Base-by-base conservation (phyloP, 345 rosid species). In the Firmiana major region DNA sequence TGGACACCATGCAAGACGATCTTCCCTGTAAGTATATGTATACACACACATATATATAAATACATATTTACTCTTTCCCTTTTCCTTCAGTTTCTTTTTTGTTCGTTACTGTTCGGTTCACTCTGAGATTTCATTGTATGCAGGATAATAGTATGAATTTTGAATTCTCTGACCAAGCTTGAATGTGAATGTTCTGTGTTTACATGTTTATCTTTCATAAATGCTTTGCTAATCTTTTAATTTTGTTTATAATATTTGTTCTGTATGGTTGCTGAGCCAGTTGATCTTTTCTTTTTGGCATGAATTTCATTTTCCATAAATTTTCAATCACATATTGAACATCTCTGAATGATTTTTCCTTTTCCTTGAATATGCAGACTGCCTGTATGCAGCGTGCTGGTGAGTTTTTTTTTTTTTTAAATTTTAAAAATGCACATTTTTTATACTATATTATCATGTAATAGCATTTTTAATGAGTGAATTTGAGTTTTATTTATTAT, bases 1-100 rank as follows among this genome's bases (percentile, higher is more conserved):
- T 57, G 69, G 34, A 66, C 63, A 53, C 89, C 74, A 28, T 79
- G 24, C 3, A 9, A 12, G 83, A 73, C 8, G 88, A 88, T 74
- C 24, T 75, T 77, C 82, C 84, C 12, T 86, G 91, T 88, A 38
- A 38, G 34, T 31, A 3, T 31, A 3, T 31, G 34, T 31, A 3
- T n/a, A n/a, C n/a, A n/a, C n/a, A n/a, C n/a, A n/a, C n/a, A 31
- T 31, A 31, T 31, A 31, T 31, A 31, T 31, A 31, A 1, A 38
- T 38, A 38, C 0, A 84, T 16, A 26, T 0, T 10, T 9, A 4
- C 36, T 21, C 38, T n/a, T 24, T 28, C 21, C 17, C 5, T 6
- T n/a, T 62, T 34, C 19, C 15, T 15, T 12, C 3, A 46, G 26
- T 19, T 34, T 34, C 15, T 66, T 31, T 2, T n/a, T 38, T 22